These are phyloP conservation scores for Priceomyces haplophilus DNA, from an alignment of 805 yeast genomes.

Conservation along the genomic window DNA sequence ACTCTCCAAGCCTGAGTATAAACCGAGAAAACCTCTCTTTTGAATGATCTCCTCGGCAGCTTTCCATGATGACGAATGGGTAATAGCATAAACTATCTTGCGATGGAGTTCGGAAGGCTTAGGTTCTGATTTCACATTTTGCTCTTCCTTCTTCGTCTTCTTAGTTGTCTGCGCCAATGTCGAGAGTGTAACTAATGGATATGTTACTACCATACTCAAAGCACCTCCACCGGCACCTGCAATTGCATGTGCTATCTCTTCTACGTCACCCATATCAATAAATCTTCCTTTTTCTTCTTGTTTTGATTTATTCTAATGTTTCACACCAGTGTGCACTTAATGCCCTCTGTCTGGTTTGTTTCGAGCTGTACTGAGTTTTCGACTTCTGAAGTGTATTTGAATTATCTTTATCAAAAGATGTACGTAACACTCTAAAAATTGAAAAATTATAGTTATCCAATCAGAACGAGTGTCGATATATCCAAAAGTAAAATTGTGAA, in stretches of 20 bases:
- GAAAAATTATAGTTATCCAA: too few relatives aligned
- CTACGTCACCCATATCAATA: conserved; percentile 31
- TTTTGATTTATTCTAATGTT: too few relatives aligned
- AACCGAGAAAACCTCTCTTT: conserved; percentile 62
- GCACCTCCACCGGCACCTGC: conserved; percentile 96
- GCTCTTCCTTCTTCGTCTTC: conserved; percentile 19
- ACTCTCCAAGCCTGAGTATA: conserved; percentile 83
- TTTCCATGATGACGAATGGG: conserved; percentile 16
- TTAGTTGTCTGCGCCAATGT: conserved; percentile 80
- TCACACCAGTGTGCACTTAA: too few relatives aligned
- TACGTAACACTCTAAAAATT: too few relatives aligned
- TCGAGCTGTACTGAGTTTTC: too few relatives aligned
- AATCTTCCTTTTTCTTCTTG: neutral
- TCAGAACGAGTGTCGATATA: too few relatives aligned
- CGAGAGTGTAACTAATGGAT: conserved; percentile 83
- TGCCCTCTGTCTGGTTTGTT: too few relatives aligned
- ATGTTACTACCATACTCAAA: conserved; percentile 79
- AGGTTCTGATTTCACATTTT: conserved; percentile 7
- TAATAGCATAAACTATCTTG: conserved; percentile 15
- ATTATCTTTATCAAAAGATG: too few relatives aligned
- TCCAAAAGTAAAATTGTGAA: too few relatives aligned
- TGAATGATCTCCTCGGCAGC: conserved; percentile 43
- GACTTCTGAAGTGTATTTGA: too few relatives aligned
- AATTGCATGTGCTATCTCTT: conserved; percentile 78
- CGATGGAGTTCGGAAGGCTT: conserved; percentile 10